phyloP scores from a whole-genome alignment of 257 asterid species.

The Pogostemon cablin region DNA sequence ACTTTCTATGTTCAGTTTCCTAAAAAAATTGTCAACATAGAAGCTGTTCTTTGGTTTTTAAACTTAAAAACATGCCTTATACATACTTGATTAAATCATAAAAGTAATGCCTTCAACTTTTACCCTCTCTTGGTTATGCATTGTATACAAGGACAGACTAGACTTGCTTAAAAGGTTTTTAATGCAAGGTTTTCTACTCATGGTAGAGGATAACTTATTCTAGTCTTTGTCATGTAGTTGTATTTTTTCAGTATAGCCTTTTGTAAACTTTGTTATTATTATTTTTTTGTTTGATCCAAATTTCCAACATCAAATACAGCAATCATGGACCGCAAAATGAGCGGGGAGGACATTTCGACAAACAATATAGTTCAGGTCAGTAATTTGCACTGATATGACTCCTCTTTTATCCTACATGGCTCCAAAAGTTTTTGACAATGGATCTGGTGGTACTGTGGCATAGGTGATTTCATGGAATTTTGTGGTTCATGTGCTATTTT shows the following conservation, averaged over 20 bases:
- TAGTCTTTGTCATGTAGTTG: constrained; percentile 28
- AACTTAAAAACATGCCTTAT: constrained; percentile 11
- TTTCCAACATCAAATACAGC: constrained; percentile 59
- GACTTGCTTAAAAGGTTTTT: constrained; percentile 7
- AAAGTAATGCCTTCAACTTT: constrained; percentile 16
- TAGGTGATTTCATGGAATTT: no score
- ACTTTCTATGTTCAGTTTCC: neutral
- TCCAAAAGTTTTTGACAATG: neutral
- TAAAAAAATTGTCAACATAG: neutral
- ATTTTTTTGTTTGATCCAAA: constrained; percentile 34
- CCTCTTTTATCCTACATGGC: constrained; percentile 18
- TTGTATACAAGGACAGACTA: neutral
- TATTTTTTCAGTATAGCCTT: constrained; percentile 27
- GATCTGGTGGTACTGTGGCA: no score
- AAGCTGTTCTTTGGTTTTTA: constrained; percentile 21
- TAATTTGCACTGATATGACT: constrained; percentile 22
- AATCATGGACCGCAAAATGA: constrained; percentile 83
- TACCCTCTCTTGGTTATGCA: constrained; percentile 10
- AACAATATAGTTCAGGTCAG: constrained; percentile 85
- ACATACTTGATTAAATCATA: neutral
- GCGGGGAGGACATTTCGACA: constrained; percentile 73
- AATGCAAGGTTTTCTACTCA: constrained; percentile 6
- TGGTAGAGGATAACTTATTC: constrained; percentile 10
- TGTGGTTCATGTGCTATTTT: neutral
- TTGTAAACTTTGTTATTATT: constrained; percentile 31